These are phyloP conservation scores for Paulownia fortunei DNA, from an alignment of 257 asterid species.

Conservation along the genomic window DNA sequence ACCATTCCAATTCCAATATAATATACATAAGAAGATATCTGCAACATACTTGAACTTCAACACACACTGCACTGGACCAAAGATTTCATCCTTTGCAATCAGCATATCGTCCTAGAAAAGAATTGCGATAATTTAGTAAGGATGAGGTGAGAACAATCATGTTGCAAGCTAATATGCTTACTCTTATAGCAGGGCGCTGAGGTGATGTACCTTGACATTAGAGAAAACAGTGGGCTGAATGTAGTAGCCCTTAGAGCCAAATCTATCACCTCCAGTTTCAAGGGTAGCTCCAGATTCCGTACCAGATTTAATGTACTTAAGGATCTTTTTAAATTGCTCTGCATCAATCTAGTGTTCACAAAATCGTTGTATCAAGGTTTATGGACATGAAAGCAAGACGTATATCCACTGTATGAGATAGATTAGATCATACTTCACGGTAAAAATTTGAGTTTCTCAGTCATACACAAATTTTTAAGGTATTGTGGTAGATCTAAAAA, in stretches of 20 bases:
- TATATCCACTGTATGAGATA: background rate
- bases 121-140: background rate
- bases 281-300: slow-evolving; percentile 83
- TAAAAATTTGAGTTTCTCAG: too few species aligned
- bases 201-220: slow-evolving; percentile 64
- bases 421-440: too few species aligned
- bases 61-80: slow-evolving; percentile 66
- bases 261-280: slow-evolving; percentile 79
- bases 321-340: slow-evolving; percentile 76
- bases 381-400: slow-evolving; percentile 16
- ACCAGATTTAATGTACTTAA: slow-evolving; percentile 68
- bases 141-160: background rate
- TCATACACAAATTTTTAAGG: background rate
- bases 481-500: background rate
- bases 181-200: background rate
- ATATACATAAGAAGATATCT: background rate
- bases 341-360: slow-evolving; percentile 61
- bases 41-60: slow-evolving; percentile 51
- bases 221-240: slow-evolving; percentile 95
- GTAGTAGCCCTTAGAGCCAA: slow-evolving; percentile 74
- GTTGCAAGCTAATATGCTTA: background rate
- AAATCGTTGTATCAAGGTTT: slow-evolving; percentile 16
- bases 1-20: background rate
- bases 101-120: slow-evolving; percentile 53
- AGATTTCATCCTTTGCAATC: slow-evolving; percentile 36